Conservation (phyloP, 805 yeast genomes). For the Wickerhamiella parazyma region DNA sequence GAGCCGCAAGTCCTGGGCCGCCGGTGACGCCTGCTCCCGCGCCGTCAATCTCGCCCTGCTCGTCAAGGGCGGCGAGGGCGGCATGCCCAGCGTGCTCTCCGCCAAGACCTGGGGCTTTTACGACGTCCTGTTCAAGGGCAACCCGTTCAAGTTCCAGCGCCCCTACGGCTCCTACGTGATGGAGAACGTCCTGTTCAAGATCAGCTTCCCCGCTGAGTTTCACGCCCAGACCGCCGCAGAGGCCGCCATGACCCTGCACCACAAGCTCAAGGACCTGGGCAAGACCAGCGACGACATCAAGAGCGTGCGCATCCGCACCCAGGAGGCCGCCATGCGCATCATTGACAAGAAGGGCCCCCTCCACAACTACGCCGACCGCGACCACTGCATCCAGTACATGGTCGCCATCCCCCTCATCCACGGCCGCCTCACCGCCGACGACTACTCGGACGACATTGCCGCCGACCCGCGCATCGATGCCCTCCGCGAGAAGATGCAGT, state of each 20-base stretch:
- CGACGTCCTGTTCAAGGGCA: constrained; percentile 43
- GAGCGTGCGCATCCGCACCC: constrained; percentile 39
- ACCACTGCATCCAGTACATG: constrained; percentile 54
- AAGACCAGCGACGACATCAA: constrained; percentile 37
- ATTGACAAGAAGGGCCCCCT: constrained; percentile 48
- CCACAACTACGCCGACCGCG: constrained; percentile 51
- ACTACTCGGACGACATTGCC: constrained; percentile 40
- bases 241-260: constrained; percentile 37
- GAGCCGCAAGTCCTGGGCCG: constrained; percentile 55
- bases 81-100: constrained; percentile 44
- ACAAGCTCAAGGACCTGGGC: constrained; percentile 29
- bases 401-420: constrained; percentile 41
- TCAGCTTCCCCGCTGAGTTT: constrained; percentile 52
- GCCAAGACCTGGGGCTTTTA: constrained; percentile 53
- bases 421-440: constrained; percentile 46
- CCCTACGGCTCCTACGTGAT: constrained; percentile 43
- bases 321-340: constrained; percentile 47
- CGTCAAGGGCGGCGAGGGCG: constrained; percentile 40
- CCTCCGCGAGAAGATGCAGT: constrained; percentile 40
- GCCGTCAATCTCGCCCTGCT: constrained; percentile 44
- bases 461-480: constrained; percentile 38
- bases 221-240: constrained; percentile 56
- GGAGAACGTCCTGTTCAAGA: constrained; percentile 50
- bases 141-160: constrained; percentile 41
- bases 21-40: constrained; percentile 48